phyloP scores from a whole-genome alignment of 1,139 yeast species.

The Lodderomyces pseudojiufengensis region DNA sequence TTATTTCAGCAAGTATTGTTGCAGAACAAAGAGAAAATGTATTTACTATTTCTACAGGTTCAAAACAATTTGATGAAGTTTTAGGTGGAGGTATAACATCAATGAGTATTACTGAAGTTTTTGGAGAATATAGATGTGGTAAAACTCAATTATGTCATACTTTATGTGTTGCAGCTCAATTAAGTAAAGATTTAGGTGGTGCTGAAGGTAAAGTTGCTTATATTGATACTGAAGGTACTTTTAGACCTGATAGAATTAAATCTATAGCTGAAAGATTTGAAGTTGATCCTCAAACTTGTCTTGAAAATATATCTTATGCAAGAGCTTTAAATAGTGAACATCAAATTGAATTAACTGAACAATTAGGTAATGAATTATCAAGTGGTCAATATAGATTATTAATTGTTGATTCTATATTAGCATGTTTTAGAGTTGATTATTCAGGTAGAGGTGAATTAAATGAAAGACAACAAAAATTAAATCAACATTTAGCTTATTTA shows the following conservation, averaged over 20 bases:
- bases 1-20: slow-evolving; percentile 52
- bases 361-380: slow-evolving; percentile 45
- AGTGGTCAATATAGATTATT: slow-evolving; percentile 46
- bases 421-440: slow-evolving; percentile 58
- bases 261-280: slow-evolving; percentile 53
- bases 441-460: slow-evolving; percentile 59
- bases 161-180: slow-evolving; percentile 55
- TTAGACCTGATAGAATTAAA: slow-evolving; percentile 53
- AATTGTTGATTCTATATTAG: slow-evolving; percentile 56
- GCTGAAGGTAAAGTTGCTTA: slow-evolving; percentile 62
- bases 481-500: slow-evolving; percentile 52
- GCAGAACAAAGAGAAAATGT: slow-evolving; percentile 48
- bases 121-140: slow-evolving; percentile 62
- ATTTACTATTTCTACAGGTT: slow-evolving; percentile 49
- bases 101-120: slow-evolving; percentile 61
- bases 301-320: slow-evolving; percentile 55
- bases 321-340: slow-evolving; percentile 60
- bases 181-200: slow-evolving; percentile 53
- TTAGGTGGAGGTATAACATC: slow-evolving; percentile 60
- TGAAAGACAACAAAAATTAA: slow-evolving; percentile 56
- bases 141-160: slow-evolving; percentile 61
- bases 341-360: slow-evolving; percentile 55
- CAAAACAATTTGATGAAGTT: slow-evolving; percentile 49
- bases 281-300: slow-evolving; percentile 49
- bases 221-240: slow-evolving; percentile 60